Evolutionary conservation across 352 stramenopile species (phyloP).

Genomic region (Pythium insidiosum): DNA sequence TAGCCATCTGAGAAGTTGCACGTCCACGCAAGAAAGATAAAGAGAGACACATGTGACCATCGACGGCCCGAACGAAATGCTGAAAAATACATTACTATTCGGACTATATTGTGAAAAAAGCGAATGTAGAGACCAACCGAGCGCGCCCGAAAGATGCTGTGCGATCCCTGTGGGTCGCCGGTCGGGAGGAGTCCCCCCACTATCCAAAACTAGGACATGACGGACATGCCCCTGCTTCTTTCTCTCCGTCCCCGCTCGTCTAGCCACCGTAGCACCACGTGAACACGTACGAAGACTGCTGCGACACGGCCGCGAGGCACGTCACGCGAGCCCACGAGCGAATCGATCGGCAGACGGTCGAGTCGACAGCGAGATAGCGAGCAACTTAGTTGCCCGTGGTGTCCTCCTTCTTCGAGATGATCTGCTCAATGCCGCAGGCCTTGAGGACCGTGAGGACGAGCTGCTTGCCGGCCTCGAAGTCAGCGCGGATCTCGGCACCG

Average conservation of each 20-base stretch:
- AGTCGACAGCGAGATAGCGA: background rate
- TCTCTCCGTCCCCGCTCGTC: too few relatives aligned
- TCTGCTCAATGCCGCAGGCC: conserved; percentile 97
- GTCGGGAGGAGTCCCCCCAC: too few relatives aligned
- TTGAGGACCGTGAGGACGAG: conserved; percentile 94
- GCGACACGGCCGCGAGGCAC: too few relatives aligned
- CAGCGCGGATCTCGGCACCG: conserved; percentile 94
- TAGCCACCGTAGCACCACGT: too few relatives aligned
- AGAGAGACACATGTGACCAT: background rate
- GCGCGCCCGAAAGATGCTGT: background rate
- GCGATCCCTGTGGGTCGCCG: too few relatives aligned
- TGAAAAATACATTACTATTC: conserved; percentile 25
- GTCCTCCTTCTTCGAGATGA: conserved; percentile 97
- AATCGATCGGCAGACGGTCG: background rate
- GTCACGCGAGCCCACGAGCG: background rate
- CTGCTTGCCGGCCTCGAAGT: conserved; percentile 95
- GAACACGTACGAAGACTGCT: too few relatives aligned
- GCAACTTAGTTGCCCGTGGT: conserved; percentile 31
- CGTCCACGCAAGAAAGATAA: background rate
- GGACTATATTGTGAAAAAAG: conserved; percentile 12
- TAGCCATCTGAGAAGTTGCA: conserved; percentile 1
- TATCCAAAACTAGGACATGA: too few relatives aligned
- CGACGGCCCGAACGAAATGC: conserved; percentile 11
- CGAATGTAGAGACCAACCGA: conserved; percentile 10
- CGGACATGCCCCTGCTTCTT: too few relatives aligned